Evolutionary conservation across 257 asterid species (phyloP).

Genomic region (Petrea volubilis): DNA sequence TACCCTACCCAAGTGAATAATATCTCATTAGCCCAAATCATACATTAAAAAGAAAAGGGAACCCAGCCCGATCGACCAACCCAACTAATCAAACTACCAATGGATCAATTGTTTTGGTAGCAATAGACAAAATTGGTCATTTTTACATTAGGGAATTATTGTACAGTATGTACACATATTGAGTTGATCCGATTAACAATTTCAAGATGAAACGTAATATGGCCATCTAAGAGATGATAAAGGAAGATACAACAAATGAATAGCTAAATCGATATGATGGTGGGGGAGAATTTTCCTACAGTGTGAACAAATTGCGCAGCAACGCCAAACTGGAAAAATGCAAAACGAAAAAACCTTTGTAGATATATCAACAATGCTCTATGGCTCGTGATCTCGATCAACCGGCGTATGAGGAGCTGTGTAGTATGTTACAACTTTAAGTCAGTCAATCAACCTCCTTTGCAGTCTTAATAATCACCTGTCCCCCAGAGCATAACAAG

Average conservation of each 20-base stretch:
- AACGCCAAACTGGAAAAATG: too few species aligned
- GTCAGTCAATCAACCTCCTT: slow-evolving; percentile 56
- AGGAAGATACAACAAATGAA: slow-evolving; percentile 22
- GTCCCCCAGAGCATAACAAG: slow-evolving; percentile 63
- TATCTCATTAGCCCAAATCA: too few species aligned
- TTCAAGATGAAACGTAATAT: slow-evolving; percentile 3
- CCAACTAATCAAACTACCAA: not conserved
- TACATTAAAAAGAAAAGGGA: not conserved
- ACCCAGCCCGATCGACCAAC: not conserved
- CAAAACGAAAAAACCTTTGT: not conserved
- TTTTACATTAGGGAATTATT: slow-evolving; percentile 21
- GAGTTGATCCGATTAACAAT: slow-evolving; percentile 21
- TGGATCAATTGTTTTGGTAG: not conserved
- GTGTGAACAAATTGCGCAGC: too few species aligned
- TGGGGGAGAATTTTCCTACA: too few species aligned
- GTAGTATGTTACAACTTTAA: slow-evolving; percentile 17
- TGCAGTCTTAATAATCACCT: slow-evolving; percentile 65
- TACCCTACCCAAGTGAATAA: too few species aligned
- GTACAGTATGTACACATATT: slow-evolving; percentile 30
- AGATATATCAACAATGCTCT: slow-evolving; percentile 11
- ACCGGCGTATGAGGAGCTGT: slow-evolving; percentile 4
- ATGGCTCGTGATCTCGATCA: not conserved
- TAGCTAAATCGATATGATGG: not conserved
- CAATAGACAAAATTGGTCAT: slow-evolving; percentile 13
- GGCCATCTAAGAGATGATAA: not conserved